Evolutionary conservation across 176 grass and related monocot genomes (phyloP).

Genomic region (Musa beccarii): DNA sequence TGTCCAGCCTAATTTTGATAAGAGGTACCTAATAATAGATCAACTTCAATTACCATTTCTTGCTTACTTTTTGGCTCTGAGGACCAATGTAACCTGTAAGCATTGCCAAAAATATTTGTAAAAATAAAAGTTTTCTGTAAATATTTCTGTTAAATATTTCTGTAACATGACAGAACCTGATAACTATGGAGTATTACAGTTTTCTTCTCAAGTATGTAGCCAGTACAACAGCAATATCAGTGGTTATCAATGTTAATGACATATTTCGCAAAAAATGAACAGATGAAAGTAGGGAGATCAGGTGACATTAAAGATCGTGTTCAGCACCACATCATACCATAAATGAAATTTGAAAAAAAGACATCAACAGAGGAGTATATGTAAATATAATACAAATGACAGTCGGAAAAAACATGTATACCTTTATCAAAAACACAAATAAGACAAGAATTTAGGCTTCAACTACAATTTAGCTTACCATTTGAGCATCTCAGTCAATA

Average conservation of each 20-base stretch:
- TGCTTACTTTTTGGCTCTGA: no score
- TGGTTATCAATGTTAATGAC: not conserved
- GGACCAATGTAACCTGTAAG: no score
- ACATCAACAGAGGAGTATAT: not conserved
- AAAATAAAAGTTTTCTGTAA: no score
- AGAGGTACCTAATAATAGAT: no score
- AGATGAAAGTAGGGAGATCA: not conserved
- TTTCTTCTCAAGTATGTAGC: not conserved
- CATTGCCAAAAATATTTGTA: no score
- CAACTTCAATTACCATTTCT: no score
- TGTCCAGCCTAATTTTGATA: no score
- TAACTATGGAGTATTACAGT: not conserved
- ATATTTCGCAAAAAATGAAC: not conserved
- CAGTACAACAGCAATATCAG: not conserved
- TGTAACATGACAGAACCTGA: no score
- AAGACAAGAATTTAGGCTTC: not conserved
- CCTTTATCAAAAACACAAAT: conserved; percentile 4
- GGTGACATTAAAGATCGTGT: not conserved
- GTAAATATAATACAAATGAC: not conserved
- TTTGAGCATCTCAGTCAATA: conserved; percentile 70
- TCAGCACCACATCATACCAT: not conserved
- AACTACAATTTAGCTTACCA: conserved; percentile 42
- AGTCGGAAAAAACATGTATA: no score
- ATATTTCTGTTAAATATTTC: no score
- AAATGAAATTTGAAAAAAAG: not conserved